Percentiles rank a stretch among this genome's conserved stretches.
Evolutionary conservation across 2,329 filamentous ascomycete species (phyloP).

Genomic region (Fusarium poae): DNA sequence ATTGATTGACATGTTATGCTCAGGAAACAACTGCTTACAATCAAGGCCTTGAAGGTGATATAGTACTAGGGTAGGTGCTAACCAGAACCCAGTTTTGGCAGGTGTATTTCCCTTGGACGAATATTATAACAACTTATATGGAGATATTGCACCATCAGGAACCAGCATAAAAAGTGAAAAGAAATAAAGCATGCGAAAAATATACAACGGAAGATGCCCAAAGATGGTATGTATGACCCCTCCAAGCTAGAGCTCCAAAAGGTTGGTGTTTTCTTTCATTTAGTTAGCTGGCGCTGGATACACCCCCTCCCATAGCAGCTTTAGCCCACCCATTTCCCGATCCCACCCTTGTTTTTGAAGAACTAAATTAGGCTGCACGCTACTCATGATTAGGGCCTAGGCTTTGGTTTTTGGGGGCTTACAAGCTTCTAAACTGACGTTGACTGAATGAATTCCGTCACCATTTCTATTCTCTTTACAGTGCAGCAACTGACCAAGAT

Average conservation of each 20-base stretch:
- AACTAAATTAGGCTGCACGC: constrained; percentile 7
- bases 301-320: constrained; percentile 13
- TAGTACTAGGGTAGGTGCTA: neutral
- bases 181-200: constrained; percentile 12
- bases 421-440: constrained; percentile 16
- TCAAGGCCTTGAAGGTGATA: neutral
- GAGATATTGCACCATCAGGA: neutral
- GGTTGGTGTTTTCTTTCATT: constrained; percentile 20
- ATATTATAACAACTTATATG: neutral
- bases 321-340: constrained; percentile 34
- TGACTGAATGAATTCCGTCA: constrained; percentile 36
- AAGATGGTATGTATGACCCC: constrained; percentile 27
- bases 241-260: constrained; percentile 30
- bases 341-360: constrained; percentile 34
- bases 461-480: constrained; percentile 18
- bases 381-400: constrained; percentile 17
- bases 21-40: neutral
- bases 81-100: neutral
- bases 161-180: neutral
- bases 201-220: constrained; percentile 7
- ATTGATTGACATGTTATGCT: neutral
- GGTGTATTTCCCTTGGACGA: neutral
- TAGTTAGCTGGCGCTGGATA: constrained; percentile 1
- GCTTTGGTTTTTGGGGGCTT: constrained; percentile 6
- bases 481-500: constrained; percentile 13